Evolutionary conservation across 2,329 filamentous ascomycete species (phyloP).

Genomic region (Grosmannia clavigera): DNA sequence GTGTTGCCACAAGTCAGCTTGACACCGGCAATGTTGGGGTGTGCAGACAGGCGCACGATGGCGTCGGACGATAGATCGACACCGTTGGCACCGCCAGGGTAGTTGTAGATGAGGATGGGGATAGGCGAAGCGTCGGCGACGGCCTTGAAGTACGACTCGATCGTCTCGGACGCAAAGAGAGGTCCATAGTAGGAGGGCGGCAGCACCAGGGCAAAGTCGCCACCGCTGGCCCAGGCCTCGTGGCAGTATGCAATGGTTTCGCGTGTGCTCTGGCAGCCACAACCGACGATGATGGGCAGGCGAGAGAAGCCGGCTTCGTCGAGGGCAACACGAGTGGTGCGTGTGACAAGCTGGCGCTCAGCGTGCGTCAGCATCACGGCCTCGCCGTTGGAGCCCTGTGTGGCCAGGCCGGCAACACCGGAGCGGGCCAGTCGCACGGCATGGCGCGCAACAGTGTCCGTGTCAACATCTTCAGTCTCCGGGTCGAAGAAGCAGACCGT

Average conservation of each 20-base stretch:
- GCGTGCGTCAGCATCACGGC: constrained; percentile 63
- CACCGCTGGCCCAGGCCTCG: constrained; percentile 57
- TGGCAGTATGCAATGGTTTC: constrained; percentile 59
- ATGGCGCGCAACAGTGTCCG: constrained; percentile 43
- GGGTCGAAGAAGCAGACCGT: constrained; percentile 62
- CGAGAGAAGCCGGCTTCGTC: constrained; percentile 51
- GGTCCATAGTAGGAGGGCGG: constrained; percentile 65
- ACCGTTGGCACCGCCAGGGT: constrained; percentile 49
- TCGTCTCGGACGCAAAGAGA: constrained; percentile 50
- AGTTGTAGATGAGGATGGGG: constrained; percentile 59
- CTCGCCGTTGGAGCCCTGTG: constrained; percentile 73
- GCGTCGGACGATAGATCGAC: constrained; percentile 52
- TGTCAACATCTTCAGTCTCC: constrained; percentile 54
- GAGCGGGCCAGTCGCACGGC: constrained; percentile 61
- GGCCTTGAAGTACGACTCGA: constrained; percentile 53
- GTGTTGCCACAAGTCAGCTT: constrained; percentile 62
- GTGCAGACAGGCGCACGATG: constrained; percentile 45
- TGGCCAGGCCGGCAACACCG: constrained; percentile 62
- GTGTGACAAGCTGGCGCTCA: constrained; percentile 57
- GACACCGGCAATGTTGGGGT: constrained; percentile 55
- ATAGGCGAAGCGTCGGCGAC: constrained; percentile 52
- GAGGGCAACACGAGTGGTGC: constrained; percentile 56
- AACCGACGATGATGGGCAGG: constrained; percentile 65
- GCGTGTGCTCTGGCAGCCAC: constrained; percentile 58
- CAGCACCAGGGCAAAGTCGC: constrained; percentile 63